Conservation (phyloP, 1,284 basidiomycete species). For the Kwoniella shivajii region DNA sequence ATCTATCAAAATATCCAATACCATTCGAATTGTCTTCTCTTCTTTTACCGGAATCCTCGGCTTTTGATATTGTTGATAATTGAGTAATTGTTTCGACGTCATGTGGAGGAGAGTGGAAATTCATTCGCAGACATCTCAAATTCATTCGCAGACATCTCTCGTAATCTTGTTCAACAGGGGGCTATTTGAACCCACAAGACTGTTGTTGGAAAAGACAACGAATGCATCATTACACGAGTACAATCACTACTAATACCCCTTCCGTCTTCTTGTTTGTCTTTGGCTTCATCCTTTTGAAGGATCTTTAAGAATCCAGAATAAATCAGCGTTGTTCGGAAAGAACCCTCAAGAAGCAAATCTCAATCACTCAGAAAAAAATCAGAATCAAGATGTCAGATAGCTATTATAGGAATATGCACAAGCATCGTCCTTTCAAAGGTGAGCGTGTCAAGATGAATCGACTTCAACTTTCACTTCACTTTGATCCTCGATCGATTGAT, state of each 20-base stretch:
- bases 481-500: not conserved
- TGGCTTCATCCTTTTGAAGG: not conserved
- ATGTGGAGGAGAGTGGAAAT: too few relatives aligned
- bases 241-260: not conserved
- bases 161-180: too few relatives aligned
- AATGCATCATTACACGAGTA: not conserved
- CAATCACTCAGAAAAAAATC: not conserved
- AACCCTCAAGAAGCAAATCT: too few relatives aligned
- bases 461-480: not conserved
- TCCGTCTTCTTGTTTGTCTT: not conserved
- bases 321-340: too few relatives aligned
- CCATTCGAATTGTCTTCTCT: not conserved
- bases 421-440: constrained; percentile 18
- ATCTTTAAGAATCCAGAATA: too few relatives aligned
- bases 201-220: too few relatives aligned
- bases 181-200: too few relatives aligned
- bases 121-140: too few relatives aligned
- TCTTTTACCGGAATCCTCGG: not conserved
- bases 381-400: not conserved
- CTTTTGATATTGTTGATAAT: not conserved
- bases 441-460: not conserved
- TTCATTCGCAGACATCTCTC: too few relatives aligned
- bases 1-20: not conserved
- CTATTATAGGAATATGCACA: constrained; percentile 5
- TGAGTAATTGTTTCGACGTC: too few relatives aligned